These are phyloP conservation scores for Colletotrichum destructivum DNA, from an alignment of 2,329 filamentous ascomycete genomes.

Conservation along the genomic window DNA sequence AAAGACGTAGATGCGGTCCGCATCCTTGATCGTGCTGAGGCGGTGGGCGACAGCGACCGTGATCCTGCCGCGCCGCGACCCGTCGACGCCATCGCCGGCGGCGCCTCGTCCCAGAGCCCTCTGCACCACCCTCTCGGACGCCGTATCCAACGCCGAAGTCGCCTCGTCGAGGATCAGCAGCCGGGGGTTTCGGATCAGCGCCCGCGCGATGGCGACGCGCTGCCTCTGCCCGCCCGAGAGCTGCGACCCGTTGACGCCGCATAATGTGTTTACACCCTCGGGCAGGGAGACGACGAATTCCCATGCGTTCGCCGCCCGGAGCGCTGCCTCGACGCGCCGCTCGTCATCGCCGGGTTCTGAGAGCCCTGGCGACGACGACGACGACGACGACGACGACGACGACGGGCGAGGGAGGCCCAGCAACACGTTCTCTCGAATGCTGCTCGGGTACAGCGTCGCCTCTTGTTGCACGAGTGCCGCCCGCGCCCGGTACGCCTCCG, in stretches of 20 bases:
- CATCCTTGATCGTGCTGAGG: constrained; percentile 35
- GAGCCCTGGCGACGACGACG: neutral
- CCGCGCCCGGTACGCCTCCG: constrained; percentile 1
- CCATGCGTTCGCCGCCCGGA: constrained; percentile 68
- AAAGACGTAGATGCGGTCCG: constrained; percentile 32
- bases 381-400: no score
- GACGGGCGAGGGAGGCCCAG: constrained; percentile 57
- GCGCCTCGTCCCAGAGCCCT: constrained; percentile 63
- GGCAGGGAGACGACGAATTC: constrained; percentile 70
- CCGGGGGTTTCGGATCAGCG: constrained; percentile 75
- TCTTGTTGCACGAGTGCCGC: constrained; percentile 33
- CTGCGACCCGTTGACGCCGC: constrained; percentile 77
- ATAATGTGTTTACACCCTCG: constrained; percentile 70
- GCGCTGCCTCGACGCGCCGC: constrained; percentile 61
- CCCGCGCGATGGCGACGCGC: constrained; percentile 79
- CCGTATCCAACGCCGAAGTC: constrained; percentile 75
- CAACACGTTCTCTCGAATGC: constrained; percentile 69
- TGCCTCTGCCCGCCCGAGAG: constrained; percentile 82
- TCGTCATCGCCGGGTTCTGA: constrained; percentile 48
- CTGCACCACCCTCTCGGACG: constrained; percentile 76
- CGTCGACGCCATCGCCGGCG: neutral
- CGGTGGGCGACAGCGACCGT: constrained; percentile 41
- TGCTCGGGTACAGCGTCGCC: constrained; percentile 51
- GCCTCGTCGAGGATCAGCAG: constrained; percentile 82
- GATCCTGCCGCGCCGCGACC: neutral